These are phyloP conservation scores for Cyberlindnera samutprakarnensis DNA, from an alignment of 805 yeast genomes.

Conservation along the genomic window DNA sequence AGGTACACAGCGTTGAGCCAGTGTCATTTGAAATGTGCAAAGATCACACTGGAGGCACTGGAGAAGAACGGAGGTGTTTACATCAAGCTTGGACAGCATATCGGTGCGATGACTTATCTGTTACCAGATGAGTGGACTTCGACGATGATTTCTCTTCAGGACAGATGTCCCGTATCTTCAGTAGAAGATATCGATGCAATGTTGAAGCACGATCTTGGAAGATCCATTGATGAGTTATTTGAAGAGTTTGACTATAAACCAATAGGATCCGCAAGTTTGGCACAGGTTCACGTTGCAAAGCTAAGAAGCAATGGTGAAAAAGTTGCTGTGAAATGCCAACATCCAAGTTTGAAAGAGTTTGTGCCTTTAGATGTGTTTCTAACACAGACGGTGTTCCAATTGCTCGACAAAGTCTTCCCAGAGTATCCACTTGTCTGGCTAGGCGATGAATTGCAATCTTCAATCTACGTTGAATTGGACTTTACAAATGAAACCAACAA, in stretches of 20 bases:
- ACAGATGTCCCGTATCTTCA: slow-evolving; percentile 78
- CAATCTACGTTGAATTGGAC: slow-evolving; percentile 87
- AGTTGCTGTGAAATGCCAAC: slow-evolving; percentile 94
- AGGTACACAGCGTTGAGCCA: slow-evolving; percentile 45
- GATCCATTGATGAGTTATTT: slow-evolving; percentile 54
- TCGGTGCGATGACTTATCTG: slow-evolving; percentile 85
- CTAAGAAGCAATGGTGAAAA: slow-evolving; percentile 48
- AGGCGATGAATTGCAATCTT: slow-evolving; percentile 83
- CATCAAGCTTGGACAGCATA: slow-evolving; percentile 92
- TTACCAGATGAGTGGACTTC: slow-evolving; percentile 93
- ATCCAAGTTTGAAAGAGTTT: slow-evolving; percentile 77
- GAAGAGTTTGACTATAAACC: slow-evolving; percentile 62
- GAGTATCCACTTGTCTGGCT: slow-evolving; percentile 93
- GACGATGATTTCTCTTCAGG: slow-evolving; percentile 89
- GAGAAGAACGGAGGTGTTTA: slow-evolving; percentile 87
- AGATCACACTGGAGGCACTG: slow-evolving; percentile 68
- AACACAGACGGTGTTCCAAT: slow-evolving; percentile 66
- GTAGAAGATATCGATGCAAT: slow-evolving; percentile 58
- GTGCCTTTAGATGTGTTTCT: slow-evolving; percentile 84
- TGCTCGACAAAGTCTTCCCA: slow-evolving; percentile 77
- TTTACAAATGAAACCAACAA: slow-evolving; percentile 82
- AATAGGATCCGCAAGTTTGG: slow-evolving; percentile 91
- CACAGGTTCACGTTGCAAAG: slow-evolving; percentile 85
- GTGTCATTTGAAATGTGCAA: slow-evolving; percentile 74
- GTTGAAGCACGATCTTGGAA: slow-evolving; percentile 63